phyloP scores from a whole-genome alignment of 768 basidiomycete species.

The Pleurotus tuoliensis region DNA sequence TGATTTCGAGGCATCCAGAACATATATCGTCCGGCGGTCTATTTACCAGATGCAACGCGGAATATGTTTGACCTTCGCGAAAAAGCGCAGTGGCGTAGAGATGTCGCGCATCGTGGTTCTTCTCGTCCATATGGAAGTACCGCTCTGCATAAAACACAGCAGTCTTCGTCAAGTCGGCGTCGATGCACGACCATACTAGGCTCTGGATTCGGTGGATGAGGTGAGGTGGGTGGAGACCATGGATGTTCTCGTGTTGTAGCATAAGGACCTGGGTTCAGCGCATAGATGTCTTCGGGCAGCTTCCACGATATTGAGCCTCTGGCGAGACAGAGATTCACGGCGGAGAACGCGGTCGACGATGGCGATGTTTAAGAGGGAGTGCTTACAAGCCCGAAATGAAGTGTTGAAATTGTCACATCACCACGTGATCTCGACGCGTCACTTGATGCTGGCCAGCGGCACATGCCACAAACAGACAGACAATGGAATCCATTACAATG shows the following conservation, averaged over 20 bases:
- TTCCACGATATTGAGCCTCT: neutral
- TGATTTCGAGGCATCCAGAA: slow-evolving; percentile 74
- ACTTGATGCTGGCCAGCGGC: neutral
- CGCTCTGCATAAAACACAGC: slow-evolving; percentile 90
- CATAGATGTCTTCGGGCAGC: neutral
- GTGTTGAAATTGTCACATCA: slow-evolving; percentile 15
- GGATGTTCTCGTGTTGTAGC: slow-evolving; percentile 34
- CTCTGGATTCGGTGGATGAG: slow-evolving; percentile 67
- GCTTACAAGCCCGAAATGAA: neutral
- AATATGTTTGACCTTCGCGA: slow-evolving; percentile 65
- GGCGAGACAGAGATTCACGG: neutral
- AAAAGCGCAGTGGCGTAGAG: slow-evolving; percentile 79
- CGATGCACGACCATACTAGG: slow-evolving; percentile 81
- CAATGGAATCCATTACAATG: too few species aligned
- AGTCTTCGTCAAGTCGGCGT: slow-evolving; percentile 71
- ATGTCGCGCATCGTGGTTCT: slow-evolving; percentile 79
- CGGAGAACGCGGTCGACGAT: neutral
- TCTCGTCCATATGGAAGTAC: slow-evolving; percentile 66
- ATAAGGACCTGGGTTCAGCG: slow-evolving; percentile 44
- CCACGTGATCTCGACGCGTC: slow-evolving; percentile 20
- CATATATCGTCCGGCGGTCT: slow-evolving; percentile 58
- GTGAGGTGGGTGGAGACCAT: slow-evolving; percentile 42
- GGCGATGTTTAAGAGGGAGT: neutral
- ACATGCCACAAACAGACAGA: neutral
- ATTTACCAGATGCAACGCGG: slow-evolving; percentile 70